These are phyloP conservation scores for Ceratobasidium sp. DNA, from an alignment of 1,284 basidiomycete species.

Conservation along the genomic window DNA sequence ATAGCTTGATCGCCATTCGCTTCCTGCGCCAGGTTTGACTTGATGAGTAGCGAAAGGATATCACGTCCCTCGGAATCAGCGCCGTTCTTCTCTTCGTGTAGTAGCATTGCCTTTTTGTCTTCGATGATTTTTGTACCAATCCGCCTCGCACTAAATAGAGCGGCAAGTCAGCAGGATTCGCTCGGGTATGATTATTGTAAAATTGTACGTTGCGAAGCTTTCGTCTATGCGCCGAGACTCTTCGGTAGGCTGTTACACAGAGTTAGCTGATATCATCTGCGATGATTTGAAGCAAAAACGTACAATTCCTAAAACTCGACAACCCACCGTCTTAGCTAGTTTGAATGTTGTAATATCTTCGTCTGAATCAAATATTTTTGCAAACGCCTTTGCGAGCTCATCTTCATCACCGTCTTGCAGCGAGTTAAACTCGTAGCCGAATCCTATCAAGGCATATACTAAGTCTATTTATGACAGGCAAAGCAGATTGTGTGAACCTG, in stretches of 20 bases:
- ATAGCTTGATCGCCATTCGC: constrained; percentile 49
- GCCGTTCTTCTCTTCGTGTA: constrained; percentile 34
- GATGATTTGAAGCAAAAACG: neutral
- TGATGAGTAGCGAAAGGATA: constrained; percentile 50
- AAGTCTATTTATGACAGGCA: constrained; percentile 18
- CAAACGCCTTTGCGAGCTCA: constrained; percentile 54
- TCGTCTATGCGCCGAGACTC: constrained; percentile 22
- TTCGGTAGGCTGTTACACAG: constrained; percentile 50
- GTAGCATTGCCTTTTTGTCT: constrained; percentile 57
- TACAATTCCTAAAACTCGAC: neutral
- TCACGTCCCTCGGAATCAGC: constrained; percentile 51
- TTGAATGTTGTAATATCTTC: neutral
- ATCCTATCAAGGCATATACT: constrained; percentile 50
- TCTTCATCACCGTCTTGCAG: constrained; percentile 50
- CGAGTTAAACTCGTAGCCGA: constrained; percentile 60
- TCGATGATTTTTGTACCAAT: constrained; percentile 56
- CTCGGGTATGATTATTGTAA: neutral
- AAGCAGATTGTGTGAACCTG: constrained; percentile 57
- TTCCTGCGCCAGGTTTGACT: constrained; percentile 60
- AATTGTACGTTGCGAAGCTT: constrained; percentile 12
- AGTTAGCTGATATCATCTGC: constrained; percentile 46
- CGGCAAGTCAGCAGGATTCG: constrained; percentile 45
- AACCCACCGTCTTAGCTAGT: neutral
- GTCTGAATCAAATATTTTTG: constrained; percentile 50
- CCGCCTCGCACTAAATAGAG: constrained; percentile 49